Percentiles rank a stretch among this genome's conserved stretches.
Conservation (phyloP, 306 rosid species). For the Senna tora region DNA sequence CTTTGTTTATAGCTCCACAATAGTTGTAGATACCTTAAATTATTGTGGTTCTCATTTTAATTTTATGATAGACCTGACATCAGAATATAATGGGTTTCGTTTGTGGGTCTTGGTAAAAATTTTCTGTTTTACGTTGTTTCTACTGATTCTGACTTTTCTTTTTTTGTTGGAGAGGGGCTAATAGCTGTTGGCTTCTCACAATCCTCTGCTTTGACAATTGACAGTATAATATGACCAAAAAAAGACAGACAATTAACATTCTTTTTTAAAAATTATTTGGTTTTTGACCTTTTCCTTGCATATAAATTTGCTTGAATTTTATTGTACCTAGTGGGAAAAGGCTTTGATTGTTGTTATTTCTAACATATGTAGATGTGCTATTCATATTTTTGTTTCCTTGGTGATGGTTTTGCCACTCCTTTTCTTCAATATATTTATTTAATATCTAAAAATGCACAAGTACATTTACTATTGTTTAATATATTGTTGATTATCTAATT, state of each 20-base stretch:
- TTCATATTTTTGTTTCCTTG: background rate
- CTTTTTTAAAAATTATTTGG: background rate
- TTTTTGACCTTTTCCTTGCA: no score
- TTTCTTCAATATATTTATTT: no score
- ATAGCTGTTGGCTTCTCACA: background rate
- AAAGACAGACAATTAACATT: background rate
- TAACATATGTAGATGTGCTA: background rate
- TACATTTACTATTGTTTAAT: background rate
- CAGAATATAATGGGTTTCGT: background rate
- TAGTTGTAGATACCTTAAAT: conserved; percentile 15
- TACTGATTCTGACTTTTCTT: background rate
- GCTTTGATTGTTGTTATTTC: no score
- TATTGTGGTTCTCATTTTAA: conserved; percentile 9
- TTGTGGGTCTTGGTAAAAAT: background rate
- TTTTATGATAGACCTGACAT: background rate
- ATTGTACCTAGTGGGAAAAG: no score
- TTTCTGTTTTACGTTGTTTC: background rate
- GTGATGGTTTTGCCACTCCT: background rate
- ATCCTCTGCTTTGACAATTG: background rate
- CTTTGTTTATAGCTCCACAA: conserved; percentile 1
- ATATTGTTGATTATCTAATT: conserved; percentile 42
- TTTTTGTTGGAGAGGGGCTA: background rate
- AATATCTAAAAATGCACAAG: background rate
- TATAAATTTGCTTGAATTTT: conserved; percentile 12
- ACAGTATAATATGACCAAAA: background rate